Percentiles rank a stretch among this genome's conserved stretches.
Conservation (phyloP, 2,329 filamentous ascomycete genomes). For the Lasiodiplodia sp. region DNA sequence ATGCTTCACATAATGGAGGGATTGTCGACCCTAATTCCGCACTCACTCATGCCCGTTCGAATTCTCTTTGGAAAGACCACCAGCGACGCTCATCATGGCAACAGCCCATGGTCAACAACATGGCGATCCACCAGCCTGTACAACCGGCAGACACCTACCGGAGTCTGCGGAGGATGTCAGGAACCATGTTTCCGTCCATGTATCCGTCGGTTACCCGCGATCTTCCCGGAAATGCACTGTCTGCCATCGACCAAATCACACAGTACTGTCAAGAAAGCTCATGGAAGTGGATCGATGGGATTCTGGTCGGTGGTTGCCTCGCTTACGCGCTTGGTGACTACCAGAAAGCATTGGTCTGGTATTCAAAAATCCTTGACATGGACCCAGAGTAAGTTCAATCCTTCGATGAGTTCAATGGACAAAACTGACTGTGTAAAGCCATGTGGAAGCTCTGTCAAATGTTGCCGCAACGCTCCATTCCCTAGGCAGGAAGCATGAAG, state of each 20-base stretch:
- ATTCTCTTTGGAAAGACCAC: conserved; percentile 20
- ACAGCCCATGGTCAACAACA: conserved; percentile 10
- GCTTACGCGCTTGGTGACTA: conserved; percentile 90
- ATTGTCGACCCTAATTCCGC: conserved; percentile 13
- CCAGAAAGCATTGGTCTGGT: conserved; percentile 77
- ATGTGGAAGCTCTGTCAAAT: conserved; percentile 94
- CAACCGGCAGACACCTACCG: conserved; percentile 11
- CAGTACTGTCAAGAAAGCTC: conserved; percentile 50
- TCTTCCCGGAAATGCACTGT: conserved; percentile 38
- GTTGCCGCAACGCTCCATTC: conserved; percentile 88
- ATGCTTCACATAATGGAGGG: neutral
- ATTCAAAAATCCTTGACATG: conserved; percentile 68
- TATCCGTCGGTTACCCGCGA: conserved; percentile 7
- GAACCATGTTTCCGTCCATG: conserved; percentile 13
- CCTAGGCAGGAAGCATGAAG: conserved; percentile 81
- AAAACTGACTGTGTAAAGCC: conserved; percentile 57
- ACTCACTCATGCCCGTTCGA: conserved; percentile 10
- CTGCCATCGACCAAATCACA: conserved; percentile 47
- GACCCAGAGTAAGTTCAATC: conserved; percentile 59
- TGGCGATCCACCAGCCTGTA: conserved; percentile 10
- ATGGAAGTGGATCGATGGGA: conserved; percentile 82
- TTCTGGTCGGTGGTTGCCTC: conserved; percentile 88
- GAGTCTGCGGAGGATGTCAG: conserved; percentile 15
- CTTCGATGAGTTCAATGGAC: neutral
- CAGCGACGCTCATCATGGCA: conserved; percentile 26